These are phyloP conservation scores for Ascoidea asiatica DNA, from an alignment of 805 yeast genomes.

Conservation along the genomic window DNA sequence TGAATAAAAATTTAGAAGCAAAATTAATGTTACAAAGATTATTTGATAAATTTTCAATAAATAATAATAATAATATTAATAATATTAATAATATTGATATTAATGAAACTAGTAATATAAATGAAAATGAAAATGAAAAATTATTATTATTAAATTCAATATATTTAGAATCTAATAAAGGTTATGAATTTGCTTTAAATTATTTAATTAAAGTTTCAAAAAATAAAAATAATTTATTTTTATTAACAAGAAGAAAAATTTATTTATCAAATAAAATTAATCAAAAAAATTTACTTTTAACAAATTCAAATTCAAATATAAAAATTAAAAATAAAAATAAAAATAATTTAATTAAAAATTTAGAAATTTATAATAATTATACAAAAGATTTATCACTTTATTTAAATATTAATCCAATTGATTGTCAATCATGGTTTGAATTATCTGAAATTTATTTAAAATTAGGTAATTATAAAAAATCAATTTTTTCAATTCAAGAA, in stretches of 20 bases:
- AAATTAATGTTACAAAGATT: conserved; percentile 48
- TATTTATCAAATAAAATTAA: conserved; percentile 7
- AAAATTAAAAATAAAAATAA: too few species aligned
- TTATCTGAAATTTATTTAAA: conserved; percentile 49
- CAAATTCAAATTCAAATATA: conserved; percentile 11
- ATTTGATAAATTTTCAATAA: conserved; percentile 52
- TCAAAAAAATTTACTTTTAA: conserved; percentile 12
- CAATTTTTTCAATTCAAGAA: conserved; percentile 58
- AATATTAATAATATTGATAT: neutral
- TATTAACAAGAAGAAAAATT: conserved; percentile 15
- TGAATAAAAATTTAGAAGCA: conserved; percentile 63
- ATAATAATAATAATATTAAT: conserved; percentile 12
- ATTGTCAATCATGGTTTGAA: conserved; percentile 69
- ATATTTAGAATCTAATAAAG: conserved; percentile 42
- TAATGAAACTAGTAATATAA: neutral
- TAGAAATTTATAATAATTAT: conserved; percentile 27
- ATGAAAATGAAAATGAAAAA: conserved; percentile 28
- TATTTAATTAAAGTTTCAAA: conserved; percentile 18
- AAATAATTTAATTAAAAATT: too few species aligned
- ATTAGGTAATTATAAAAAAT: conserved; percentile 51
- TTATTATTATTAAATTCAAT: conserved; percentile 40
- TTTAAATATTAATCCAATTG: conserved; percentile 58
- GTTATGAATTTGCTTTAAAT: conserved; percentile 20
- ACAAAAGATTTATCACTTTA: conserved; percentile 39
- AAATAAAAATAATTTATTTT: conserved; percentile 10